These are phyloP conservation scores for Phtheirospermum japonicum DNA, from an alignment of 257 asterid genomes.

Conservation along the genomic window DNA sequence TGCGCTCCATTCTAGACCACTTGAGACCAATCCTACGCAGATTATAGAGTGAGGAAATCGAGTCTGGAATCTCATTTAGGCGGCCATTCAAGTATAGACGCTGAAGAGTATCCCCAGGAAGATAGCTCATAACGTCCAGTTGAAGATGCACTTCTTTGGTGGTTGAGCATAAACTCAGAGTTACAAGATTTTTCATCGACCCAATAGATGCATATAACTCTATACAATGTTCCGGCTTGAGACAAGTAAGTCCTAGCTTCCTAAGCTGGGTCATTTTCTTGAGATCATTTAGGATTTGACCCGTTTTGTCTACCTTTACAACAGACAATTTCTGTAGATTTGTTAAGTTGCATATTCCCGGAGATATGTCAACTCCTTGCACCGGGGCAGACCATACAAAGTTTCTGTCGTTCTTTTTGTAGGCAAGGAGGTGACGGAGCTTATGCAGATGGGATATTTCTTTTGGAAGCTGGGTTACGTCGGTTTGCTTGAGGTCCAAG, in stretches of 20 bases:
- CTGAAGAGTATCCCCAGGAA: slow-evolving; percentile 25
- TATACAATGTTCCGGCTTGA: slow-evolving; percentile 29
- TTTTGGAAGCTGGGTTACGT: slow-evolving; percentile 38
- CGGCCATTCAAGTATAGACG: slow-evolving; percentile 37
- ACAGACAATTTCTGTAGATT: slow-evolving; percentile 33
- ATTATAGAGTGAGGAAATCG: slow-evolving; percentile 27
- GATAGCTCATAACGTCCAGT: slow-evolving; percentile 19
- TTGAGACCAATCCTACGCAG: slow-evolving; percentile 26
- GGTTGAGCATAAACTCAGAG: slow-evolving; percentile 30
- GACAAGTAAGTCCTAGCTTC: slow-evolving; percentile 38
- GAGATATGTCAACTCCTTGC: slow-evolving; percentile 27
- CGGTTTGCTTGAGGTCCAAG: slow-evolving; percentile 37
- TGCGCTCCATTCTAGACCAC: slow-evolving; percentile 26
- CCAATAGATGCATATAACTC: slow-evolving; percentile 31
- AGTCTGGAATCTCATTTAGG: slow-evolving; percentile 19
- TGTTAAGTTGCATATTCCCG: slow-evolving; percentile 25
- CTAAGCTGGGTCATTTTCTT: slow-evolving; percentile 32
- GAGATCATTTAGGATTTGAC: slow-evolving; percentile 26
- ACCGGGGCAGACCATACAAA: slow-evolving; percentile 7
- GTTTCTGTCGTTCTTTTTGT: background rate
- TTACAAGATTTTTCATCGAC: slow-evolving; percentile 29
- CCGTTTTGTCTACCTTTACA: slow-evolving; percentile 26
- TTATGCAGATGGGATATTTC: slow-evolving; percentile 34
- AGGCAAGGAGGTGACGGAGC: slow-evolving; percentile 43
- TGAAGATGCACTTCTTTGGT: slow-evolving; percentile 25